These are phyloP conservation scores for Trichophyton verrucosum DNA, from an alignment of 2,329 filamentous ascomycete genomes.

Conservation along the genomic window DNA sequence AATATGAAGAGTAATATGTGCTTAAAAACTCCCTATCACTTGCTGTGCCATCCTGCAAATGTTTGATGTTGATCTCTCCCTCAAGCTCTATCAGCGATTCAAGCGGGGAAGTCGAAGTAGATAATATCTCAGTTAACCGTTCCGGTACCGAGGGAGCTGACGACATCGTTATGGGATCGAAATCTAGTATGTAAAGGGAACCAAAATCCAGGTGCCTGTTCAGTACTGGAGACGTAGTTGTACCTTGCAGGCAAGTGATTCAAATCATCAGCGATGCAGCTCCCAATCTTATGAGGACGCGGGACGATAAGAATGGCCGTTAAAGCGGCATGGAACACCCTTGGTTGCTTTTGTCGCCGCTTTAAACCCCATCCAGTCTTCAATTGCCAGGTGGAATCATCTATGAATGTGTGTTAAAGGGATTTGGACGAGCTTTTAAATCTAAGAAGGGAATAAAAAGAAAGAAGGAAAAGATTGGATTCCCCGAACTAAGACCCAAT, in stretches of 20 bases:
- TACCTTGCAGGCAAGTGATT: too few species aligned
- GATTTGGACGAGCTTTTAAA: not conserved
- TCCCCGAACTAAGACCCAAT: not conserved
- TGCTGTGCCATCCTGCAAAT: constrained; percentile 14
- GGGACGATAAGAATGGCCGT: not conserved
- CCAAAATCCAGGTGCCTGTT: not conserved
- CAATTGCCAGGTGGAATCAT: too few species aligned
- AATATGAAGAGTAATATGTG: constrained; percentile 29
- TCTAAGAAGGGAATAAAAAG: not conserved
- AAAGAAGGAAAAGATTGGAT: not conserved
- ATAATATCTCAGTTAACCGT: not conserved
- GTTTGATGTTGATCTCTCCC: constrained; percentile 22
- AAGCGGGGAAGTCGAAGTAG: not conserved
- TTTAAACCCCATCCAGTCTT: not conserved
- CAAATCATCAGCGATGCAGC: not conserved
- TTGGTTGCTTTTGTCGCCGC: not conserved
- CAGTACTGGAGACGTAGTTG: not conserved
- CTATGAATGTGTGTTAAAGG: not conserved
- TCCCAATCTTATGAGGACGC: not conserved
- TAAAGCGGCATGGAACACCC: not conserved
- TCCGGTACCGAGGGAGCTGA: not conserved
- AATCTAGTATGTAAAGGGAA: not conserved
- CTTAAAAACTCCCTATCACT: constrained; percentile 22
- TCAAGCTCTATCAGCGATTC: constrained; percentile 15
- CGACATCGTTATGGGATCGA: not conserved